These are phyloP conservation scores for Vaccinium myrtillus DNA, from an alignment of 148 eudicot genomes.

Conservation along the genomic window DNA sequence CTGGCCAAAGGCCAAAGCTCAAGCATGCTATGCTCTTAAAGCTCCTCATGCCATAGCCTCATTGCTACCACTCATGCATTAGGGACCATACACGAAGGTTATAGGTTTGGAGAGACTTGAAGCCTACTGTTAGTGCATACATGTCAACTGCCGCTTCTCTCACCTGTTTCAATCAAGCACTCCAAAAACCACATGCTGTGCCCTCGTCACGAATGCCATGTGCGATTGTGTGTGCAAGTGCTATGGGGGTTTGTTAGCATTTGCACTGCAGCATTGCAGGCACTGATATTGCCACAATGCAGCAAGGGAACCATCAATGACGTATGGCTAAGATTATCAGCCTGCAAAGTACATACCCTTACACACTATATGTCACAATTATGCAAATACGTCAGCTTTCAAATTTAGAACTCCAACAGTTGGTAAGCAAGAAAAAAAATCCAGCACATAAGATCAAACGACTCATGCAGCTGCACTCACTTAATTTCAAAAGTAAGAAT, in stretches of 20 bases:
- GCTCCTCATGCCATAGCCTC: background rate
- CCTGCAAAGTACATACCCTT: background rate
- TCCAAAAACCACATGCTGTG: background rate
- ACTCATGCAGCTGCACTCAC: background rate
- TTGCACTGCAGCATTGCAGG: background rate
- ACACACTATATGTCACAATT: too few species aligned
- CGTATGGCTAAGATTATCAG: background rate
- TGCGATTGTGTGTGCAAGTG: background rate
- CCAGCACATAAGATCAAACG: background rate
- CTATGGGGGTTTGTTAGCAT: background rate
- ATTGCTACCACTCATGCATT: background rate
- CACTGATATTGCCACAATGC: background rate
- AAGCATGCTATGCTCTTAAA: background rate
- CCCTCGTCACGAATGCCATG: background rate
- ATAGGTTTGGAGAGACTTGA: background rate
- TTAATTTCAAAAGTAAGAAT: constrained; percentile 3
- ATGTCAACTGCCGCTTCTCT: background rate
- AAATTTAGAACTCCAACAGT: background rate
- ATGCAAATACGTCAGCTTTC: background rate
- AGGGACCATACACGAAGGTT: background rate
- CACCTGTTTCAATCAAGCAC: background rate
- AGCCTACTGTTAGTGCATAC: background rate
- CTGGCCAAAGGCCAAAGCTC: background rate
- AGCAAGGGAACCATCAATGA: background rate
- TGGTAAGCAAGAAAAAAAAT: background rate